A percentile compares a stretch with the other conserved stretches of the same genome.
Conservation (phyloP, 495 filamentous ascomycete species). For the Aspergillus campestris region DNA sequence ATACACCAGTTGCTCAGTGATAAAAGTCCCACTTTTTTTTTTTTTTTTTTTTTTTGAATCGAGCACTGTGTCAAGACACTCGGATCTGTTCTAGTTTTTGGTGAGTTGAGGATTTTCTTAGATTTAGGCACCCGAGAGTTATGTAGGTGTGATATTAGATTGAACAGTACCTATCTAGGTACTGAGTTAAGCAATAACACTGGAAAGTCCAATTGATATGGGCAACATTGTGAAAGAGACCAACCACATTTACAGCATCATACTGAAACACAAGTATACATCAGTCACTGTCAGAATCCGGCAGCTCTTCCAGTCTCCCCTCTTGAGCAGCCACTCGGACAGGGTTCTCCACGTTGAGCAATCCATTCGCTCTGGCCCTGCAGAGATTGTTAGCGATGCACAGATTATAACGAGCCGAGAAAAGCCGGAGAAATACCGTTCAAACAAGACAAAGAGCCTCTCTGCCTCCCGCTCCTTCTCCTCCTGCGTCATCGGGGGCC, state of each 20-base stretch:
- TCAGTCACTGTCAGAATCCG: constrained; percentile 38
- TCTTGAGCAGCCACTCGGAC: constrained; percentile 65
- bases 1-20: no score
- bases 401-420: neutral
- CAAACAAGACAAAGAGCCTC: constrained; percentile 87
- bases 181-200: no score
- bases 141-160: no score
- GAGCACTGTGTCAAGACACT: no score
- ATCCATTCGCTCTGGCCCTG: constrained; percentile 73
- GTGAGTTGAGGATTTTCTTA: no score
- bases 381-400: constrained; percentile 9
- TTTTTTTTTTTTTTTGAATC: no score
- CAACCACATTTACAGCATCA: neutral
- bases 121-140: no score
- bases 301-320: constrained; percentile 69
- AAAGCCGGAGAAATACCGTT: constrained; percentile 49
- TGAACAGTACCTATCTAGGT: no score
- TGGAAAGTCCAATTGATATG: no score
- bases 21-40: no score
- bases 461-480: constrained; percentile 94
- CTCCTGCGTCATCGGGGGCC: constrained; percentile 72
- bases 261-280: constrained; percentile 1
- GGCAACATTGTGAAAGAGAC: no score
- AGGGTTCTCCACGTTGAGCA: constrained; percentile 80
- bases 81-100: no score